Evolutionary conservation across 2,329 filamentous ascomycete species (phyloP).

Genomic region (Trichoderma lentiforme): DNA sequence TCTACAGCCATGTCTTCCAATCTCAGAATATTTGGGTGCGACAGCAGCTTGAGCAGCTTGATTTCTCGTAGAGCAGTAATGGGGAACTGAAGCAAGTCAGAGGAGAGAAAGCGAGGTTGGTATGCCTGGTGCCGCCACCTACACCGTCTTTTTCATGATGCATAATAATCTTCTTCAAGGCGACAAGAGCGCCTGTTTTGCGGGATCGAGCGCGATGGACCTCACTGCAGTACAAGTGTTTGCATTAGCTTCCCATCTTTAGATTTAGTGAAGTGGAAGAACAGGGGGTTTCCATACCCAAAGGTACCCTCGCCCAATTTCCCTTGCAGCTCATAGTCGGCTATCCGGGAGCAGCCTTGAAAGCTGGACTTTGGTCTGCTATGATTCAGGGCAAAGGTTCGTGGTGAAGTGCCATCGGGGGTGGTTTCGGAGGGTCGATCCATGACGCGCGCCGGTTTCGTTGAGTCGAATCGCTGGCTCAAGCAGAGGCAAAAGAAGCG

Average conservation of each 20-base stretch:
- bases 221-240: conserved; percentile 52
- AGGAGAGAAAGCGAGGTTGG: conserved; percentile 18
- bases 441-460: conserved; percentile 25
- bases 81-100: conserved; percentile 63
- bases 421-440: conserved; percentile 31
- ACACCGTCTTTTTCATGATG: conserved; percentile 98
- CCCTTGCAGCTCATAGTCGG: conserved; percentile 72
- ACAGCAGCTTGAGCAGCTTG: conserved; percentile 93
- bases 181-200: conserved; percentile 71
- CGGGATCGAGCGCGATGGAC: conserved; percentile 85
- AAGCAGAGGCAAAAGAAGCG: not conserved
- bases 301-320: conserved; percentile 96
- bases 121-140: conserved; percentile 32
- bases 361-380: conserved; percentile 61
- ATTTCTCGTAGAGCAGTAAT: conserved; percentile 97
- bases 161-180: conserved; percentile 98
- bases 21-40: conserved; percentile 80
- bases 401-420: conserved; percentile 47
- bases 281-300: conserved; percentile 55
- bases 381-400: conserved; percentile 55
- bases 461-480: not conserved
- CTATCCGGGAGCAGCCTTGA: conserved; percentile 78
- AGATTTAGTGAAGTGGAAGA: not conserved
- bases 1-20: conserved; percentile 97
- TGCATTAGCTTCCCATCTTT: conserved; percentile 16